Conservation (phyloP, 1,139 yeast species). For the Lodderomyces metapsilosis region DNA sequence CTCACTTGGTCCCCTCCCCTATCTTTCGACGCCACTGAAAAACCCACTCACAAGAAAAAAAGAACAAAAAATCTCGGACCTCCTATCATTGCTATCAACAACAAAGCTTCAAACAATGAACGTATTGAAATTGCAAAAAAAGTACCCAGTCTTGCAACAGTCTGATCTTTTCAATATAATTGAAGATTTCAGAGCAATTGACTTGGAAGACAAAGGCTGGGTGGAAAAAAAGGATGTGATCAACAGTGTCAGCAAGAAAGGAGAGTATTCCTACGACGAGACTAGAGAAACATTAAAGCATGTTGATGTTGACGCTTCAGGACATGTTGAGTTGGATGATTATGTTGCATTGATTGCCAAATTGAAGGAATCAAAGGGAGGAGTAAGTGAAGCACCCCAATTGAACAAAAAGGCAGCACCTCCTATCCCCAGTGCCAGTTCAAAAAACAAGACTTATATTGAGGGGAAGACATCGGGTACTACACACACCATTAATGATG, state of each 20-base stretch:
- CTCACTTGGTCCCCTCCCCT: not conserved
- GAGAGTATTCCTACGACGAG: constrained; percentile 82
- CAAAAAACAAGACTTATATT: constrained; percentile 71
- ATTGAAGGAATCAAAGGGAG: constrained; percentile 51
- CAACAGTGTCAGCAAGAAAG: constrained; percentile 76
- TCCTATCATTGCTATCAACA: not conserved
- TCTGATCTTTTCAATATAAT: constrained; percentile 82
- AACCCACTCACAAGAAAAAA: not conserved
- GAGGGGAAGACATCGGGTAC: constrained; percentile 83
- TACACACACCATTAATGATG: constrained; percentile 96
- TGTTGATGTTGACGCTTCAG: constrained; percentile 94
- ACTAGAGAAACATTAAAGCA: constrained; percentile 90
- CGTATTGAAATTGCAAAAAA: constrained; percentile 61
- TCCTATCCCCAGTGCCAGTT: constrained; percentile 49
- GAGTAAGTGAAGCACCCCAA: constrained; percentile 19
- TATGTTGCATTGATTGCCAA: constrained; percentile 84
- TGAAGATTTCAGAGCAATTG: constrained; percentile 75
- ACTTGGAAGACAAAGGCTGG: constrained; percentile 92
- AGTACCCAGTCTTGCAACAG: constrained; percentile 82
- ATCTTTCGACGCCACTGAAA: not conserved
- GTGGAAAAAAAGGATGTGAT: constrained; percentile 89
- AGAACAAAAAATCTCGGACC: not conserved
- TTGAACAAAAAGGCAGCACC: constrained; percentile 20
- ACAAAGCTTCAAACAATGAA: constrained; percentile 30
- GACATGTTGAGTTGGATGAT: constrained; percentile 94